phyloP scores from a whole-genome alignment of 139 green algal species.

The Chlorella sp. region DNA sequence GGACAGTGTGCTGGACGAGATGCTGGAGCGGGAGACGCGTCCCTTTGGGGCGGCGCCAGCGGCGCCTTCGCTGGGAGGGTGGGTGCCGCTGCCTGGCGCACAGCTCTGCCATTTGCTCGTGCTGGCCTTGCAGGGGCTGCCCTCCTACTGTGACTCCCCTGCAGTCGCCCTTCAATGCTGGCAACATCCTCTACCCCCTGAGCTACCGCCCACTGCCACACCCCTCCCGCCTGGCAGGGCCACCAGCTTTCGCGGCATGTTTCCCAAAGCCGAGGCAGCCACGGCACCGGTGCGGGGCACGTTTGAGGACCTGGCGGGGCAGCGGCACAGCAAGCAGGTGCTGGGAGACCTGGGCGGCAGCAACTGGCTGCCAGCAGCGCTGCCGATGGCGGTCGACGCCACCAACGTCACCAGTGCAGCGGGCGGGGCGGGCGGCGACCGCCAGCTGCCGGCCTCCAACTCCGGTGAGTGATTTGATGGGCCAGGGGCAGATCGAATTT shows the following conservation, averaged over 20 bases:
- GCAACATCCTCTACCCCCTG: not conserved
- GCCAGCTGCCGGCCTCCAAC: slow-evolving; percentile 19
- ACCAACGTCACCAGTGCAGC: not conserved
- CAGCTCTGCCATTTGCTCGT: not conserved
- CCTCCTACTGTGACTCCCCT: not conserved
- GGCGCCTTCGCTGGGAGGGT: not conserved
- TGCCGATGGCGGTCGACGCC: not conserved
- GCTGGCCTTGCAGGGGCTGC: not conserved
- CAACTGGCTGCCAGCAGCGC: not conserved
- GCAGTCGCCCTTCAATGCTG: not conserved
- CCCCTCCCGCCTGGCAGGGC: not conserved
- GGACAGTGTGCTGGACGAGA: not conserved
- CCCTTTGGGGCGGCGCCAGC: not conserved
- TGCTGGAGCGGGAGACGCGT: slow-evolving; percentile 31
- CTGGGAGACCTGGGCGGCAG: not conserved
- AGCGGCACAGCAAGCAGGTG: not conserved
- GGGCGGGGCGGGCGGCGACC: not conserved
- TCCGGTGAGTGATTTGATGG: not conserved
- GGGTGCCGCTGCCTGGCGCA: not conserved
- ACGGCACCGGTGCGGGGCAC: not conserved
- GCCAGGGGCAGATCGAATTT: not conserved
- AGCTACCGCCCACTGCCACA: not conserved
- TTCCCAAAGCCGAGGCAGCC: slow-evolving; percentile 21
- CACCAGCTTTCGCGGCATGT: slow-evolving; percentile 36
- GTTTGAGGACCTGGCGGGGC: slow-evolving; percentile 8